These are phyloP conservation scores for Biscutella laevigata DNA, from an alignment of 441 rosid genomes.

Conservation along the genomic window DNA sequence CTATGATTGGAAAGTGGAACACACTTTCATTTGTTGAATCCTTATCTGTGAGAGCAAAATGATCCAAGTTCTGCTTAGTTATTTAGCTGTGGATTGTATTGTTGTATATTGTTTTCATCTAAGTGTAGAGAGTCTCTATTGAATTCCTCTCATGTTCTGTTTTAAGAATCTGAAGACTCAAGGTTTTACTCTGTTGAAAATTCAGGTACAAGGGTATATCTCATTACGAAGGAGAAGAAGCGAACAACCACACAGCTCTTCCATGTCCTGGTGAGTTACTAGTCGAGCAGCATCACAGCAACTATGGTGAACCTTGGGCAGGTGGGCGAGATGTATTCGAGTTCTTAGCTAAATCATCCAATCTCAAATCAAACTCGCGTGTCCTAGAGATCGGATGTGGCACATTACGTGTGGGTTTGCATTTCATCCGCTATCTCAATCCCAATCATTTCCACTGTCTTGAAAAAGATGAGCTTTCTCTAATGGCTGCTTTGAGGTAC, in stretches of 20 bases:
- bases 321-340: conserved; percentile 93
- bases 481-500: conserved; percentile 86
- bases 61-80: background rate
- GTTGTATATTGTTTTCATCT: too few relatives aligned
- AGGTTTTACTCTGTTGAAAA: background rate
- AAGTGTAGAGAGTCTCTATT: too few relatives aligned
- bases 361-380: conserved; percentile 45
- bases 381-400: conserved; percentile 95
- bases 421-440: conserved; percentile 66
- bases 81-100: background rate
- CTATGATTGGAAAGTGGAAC: too few relatives aligned
- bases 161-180: background rate
- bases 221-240: conserved; percentile 63
- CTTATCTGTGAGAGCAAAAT: too few relatives aligned
- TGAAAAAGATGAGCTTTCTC: conserved; percentile 84
- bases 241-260: conserved; percentile 61
- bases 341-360: conserved; percentile 65
- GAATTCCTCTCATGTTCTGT: too few relatives aligned
- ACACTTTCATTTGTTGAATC: too few relatives aligned
- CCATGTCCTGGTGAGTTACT: conserved; percentile 95
- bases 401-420: conserved; percentile 86
- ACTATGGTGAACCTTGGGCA: conserved; percentile 97
- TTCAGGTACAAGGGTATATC: conserved; percentile 90
- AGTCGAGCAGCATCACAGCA: conserved; percentile 94
- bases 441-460: conserved; percentile 70